Base-by-base conservation (phyloP, 2,329 filamentous ascomycete genomes). In the Xylaria sp. region DNA sequence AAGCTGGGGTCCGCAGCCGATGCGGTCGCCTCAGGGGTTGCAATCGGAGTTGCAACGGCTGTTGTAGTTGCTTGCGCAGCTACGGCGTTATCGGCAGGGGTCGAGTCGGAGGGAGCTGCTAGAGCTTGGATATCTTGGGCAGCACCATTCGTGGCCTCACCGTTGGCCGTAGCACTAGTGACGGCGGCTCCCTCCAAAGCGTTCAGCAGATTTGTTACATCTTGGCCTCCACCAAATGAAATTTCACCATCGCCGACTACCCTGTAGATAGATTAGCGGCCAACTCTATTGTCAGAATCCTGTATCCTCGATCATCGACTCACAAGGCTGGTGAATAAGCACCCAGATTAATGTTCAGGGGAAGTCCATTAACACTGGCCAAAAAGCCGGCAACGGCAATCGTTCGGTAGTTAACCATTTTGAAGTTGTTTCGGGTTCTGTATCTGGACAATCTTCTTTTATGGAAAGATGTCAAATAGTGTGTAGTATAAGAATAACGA, bases 171-270 rank as follows among this genome's bases (percentile, higher is more conserved):
- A 6, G 76, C 77, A 54, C 73, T 75, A 41, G 74, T 77, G 39
- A 79, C 72, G 49, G 83, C 83, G 41, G 83, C 84, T 62, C 84
- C 83, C 76, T 85, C 81, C 71, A 83, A 80, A 51, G 81, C 82
- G 70, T 80, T 84, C 78, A 85, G 82, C 64, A 85, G 74, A 62
- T 74, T 79, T 55, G 82, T 79, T 39, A 85, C 83, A 75, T 84
- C 83, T 75, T 81, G 78, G 64, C 78, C 79, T 68, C 83, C 83
- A 72, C 83, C 76, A 64, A 78, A 78, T 36, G 75, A 78, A 55
- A 78, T 78, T 71, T 78, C 77, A 75, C 77, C 77, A 78, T 78
- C 77, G 77, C 77, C 77, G 67, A 80, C 78, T 68, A 80, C 78
- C 75, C 76, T 78, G 71, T 74, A 73, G 55, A 66, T 25, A 43